Evolutionary conservation across 352 stramenopile genomes (phyloP).

Genomic region (Globisporangium barbulae): DNA sequence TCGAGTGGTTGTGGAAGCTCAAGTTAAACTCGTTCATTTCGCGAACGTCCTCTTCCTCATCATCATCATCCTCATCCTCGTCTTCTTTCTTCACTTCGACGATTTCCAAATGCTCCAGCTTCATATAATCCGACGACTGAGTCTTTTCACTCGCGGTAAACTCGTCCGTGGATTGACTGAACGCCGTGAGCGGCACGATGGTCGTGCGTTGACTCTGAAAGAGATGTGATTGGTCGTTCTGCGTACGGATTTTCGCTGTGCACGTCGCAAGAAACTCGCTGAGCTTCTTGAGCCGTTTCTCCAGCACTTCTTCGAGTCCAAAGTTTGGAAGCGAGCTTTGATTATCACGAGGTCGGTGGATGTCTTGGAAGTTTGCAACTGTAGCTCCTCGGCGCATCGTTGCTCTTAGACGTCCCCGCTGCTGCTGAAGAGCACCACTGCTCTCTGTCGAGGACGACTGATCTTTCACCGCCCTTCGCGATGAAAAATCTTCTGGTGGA

Average conservation of each 20-base stretch:
- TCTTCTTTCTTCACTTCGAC: constrained; percentile 1
- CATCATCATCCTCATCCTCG: neutral
- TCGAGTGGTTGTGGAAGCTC: neutral
- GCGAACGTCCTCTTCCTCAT: neutral
- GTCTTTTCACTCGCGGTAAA: constrained; percentile 14
- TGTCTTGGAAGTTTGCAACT: neutral
- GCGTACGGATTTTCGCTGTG: constrained; percentile 20
- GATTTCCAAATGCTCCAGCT: constrained; percentile 24
- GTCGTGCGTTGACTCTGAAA: constrained; percentile 33
- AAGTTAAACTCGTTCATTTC: neutral
- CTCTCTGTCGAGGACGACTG: constrained; percentile 11
- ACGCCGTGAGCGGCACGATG: constrained; percentile 23
- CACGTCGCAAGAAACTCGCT: constrained; percentile 33
- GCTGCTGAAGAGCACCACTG: neutral
- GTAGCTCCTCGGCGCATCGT: constrained; percentile 1
- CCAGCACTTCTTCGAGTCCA: neutral
- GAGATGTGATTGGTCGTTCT: constrained; percentile 27
- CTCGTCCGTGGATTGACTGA: constrained; percentile 21
- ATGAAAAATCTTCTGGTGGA: constrained; percentile 6
- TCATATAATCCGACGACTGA: constrained; percentile 17
- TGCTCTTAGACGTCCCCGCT: neutral
- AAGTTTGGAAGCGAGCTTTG: neutral
- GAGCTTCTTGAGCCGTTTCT: constrained; percentile 15
- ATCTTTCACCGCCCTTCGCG: constrained; percentile 8
- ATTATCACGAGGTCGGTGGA: neutral